Evolutionary conservation across 176 grass and related monocot species (phyloP).

Genomic region (Zea luxurians): DNA sequence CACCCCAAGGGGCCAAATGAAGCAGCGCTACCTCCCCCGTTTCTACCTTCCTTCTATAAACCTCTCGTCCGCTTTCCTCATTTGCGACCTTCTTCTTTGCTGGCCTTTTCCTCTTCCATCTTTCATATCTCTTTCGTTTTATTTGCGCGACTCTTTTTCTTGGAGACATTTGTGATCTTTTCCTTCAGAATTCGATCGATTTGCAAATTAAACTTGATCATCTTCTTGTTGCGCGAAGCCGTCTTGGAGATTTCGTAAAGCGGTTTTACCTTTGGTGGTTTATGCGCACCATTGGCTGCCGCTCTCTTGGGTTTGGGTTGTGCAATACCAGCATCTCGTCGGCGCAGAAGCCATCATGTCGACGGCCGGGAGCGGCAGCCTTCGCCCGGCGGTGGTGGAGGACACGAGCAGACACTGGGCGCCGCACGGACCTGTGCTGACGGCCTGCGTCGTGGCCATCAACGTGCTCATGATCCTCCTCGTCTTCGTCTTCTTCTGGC

Average conservation of each 20-base stretch:
- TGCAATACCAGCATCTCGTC: constrained; percentile 4
- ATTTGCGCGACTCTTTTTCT: neutral
- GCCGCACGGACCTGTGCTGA: constrained; percentile 33
- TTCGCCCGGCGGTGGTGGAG: neutral
- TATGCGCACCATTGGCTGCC: constrained; percentile 32
- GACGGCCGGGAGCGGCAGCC: constrained; percentile 16
- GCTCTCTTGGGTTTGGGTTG: neutral
- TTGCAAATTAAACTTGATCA: neutral
- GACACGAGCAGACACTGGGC: constrained; percentile 31
- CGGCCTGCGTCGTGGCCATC: constrained; percentile 42
- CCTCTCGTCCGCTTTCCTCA: neutral
- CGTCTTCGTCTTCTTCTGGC: constrained; percentile 63
- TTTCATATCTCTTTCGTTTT: neutral
- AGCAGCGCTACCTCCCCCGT: neutral
- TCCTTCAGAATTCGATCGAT: neutral
- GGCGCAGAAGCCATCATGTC: constrained; percentile 29
- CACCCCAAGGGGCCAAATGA: neutral
- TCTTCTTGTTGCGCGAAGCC: neutral
- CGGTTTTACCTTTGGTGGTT: neutral
- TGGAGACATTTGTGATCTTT: neutral
- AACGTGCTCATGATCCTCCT: constrained; percentile 58
- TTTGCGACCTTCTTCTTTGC: neutral
- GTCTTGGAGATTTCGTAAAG: neutral
- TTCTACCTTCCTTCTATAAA: constrained; percentile 31
- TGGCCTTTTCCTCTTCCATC: neutral